Conservation (phyloP, 768 basidiomycete species). For the Inosperma sp. region DNA sequence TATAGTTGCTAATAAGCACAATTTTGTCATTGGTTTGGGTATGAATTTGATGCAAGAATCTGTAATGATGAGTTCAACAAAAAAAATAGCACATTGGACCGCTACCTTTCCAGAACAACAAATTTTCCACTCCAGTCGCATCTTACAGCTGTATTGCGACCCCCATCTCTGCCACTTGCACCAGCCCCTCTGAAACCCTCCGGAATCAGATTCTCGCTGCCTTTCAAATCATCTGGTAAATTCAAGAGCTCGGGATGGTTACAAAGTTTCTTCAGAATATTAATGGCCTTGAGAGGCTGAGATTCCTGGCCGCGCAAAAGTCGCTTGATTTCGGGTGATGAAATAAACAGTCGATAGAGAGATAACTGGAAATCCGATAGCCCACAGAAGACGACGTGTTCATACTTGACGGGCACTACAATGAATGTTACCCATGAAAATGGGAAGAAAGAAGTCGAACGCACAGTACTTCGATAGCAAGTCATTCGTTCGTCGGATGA, state of each 20-base stretch:
- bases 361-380: slow-evolving; percentile 79
- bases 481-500: slow-evolving; percentile 92
- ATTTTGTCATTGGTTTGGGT: slow-evolving; percentile 90
- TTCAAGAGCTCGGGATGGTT: slow-evolving; percentile 92
- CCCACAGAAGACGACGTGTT: slow-evolving; percentile 93
- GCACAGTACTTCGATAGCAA: slow-evolving; percentile 88
- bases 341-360: slow-evolving; percentile 86
- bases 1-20: slow-evolving; percentile 94
- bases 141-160: slow-evolving; percentile 51
- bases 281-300: slow-evolving; percentile 95
- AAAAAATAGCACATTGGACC: slow-evolving; percentile 15
- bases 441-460: slow-evolving; percentile 23
- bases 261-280: slow-evolving; percentile 90
- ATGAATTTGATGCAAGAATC: slow-evolving; percentile 80
- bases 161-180: slow-evolving; percentile 36
- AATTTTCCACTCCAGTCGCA: slow-evolving; percentile 92
- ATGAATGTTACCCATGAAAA: slow-evolving; percentile 11
- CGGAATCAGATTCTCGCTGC: slow-evolving; percentile 77
- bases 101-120: slow-evolving; percentile 89
- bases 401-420: slow-evolving; percentile 99
- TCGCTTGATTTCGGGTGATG: slow-evolving; percentile 88
- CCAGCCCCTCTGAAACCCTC: slow-evolving; percentile 70
- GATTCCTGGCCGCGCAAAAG: slow-evolving; percentile 82
- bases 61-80: slow-evolving; percentile 24
- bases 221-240: slow-evolving; percentile 76